A percentile compares a stretch with the other conserved stretches of the same genome.
Conservation (phyloP, 2,329 filamentous ascomycete genomes). For the Pseudogymnoascus sp. region DNA sequence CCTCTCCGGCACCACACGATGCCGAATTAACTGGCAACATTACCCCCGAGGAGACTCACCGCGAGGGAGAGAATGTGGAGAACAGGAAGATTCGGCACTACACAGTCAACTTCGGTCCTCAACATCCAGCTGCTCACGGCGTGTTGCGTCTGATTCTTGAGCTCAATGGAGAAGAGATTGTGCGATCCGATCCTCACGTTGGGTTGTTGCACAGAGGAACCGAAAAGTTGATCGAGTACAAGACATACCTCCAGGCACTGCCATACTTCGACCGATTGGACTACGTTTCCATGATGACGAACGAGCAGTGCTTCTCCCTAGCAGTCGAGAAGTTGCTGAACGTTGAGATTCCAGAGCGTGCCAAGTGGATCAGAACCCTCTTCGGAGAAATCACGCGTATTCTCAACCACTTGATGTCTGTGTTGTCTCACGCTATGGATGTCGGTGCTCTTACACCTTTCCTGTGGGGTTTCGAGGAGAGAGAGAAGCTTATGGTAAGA, state of each 20-base stretch:
- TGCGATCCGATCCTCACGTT: constrained; percentile 94
- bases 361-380: constrained; percentile 93
- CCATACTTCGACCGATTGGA: constrained; percentile 98
- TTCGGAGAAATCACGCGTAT: constrained; percentile 93
- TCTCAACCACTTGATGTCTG: constrained; percentile 96
- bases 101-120: constrained; percentile 98
- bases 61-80: constrained; percentile 38
- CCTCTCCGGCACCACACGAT: constrained; percentile 33
- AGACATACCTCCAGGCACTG: constrained; percentile 95
- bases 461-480: constrained; percentile 98
- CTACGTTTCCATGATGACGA: constrained; percentile 99
- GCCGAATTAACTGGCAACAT: constrained; percentile 15
- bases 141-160: constrained; percentile 97
- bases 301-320: constrained; percentile 94
- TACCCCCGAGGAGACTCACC: constrained; percentile 33
- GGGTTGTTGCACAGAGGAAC: constrained; percentile 93
- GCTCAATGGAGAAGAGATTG: constrained; percentile 94
- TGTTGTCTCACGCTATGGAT: constrained; percentile 97
- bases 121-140: constrained; percentile 97
- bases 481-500: constrained; percentile 97
- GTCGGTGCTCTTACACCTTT: constrained; percentile 97
- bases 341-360: constrained; percentile 87
- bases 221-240: constrained; percentile 99
- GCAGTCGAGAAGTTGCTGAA: constrained; percentile 98
- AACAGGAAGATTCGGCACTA: constrained; percentile 93